These are phyloP conservation scores for Melampsora occidentalis DNA, from an alignment of 1,284 basidiomycete genomes.

Conservation along the genomic window DNA sequence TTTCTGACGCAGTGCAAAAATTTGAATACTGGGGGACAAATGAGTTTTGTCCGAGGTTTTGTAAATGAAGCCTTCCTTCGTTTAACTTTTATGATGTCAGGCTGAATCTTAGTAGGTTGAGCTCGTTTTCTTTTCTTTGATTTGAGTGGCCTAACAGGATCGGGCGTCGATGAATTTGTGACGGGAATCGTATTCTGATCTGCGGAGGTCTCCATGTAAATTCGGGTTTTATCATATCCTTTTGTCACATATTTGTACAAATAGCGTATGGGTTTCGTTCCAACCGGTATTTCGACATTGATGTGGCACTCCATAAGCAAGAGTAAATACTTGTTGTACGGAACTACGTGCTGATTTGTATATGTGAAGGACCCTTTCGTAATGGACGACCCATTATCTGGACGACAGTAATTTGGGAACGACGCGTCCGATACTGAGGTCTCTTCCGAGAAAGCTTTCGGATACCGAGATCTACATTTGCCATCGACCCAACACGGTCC, in stretches of 20 bases:
- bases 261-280: constrained; percentile 8
- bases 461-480: neutral
- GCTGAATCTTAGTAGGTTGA: too few species aligned
- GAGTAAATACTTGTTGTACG: constrained; percentile 11
- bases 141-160: too few species aligned
- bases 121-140: neutral
- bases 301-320: constrained; percentile 12
- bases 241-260: constrained; percentile 29
- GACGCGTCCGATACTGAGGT: neutral
- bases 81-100: too few species aligned
- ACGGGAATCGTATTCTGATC: constrained; percentile 1
- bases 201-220: neutral
- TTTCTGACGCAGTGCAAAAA: too few species aligned
- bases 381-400: neutral
- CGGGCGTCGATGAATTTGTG: neutral
- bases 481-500: neutral
- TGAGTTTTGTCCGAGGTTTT: too few species aligned
- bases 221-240: neutral
- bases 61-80: too few species aligned
- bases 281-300: constrained; percentile 17
- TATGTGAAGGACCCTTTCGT: neutral
- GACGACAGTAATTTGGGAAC: neutral
- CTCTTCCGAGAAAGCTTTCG: neutral
- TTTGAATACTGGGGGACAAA: too few species aligned
- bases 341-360: neutral